Evolutionary conservation across 2,329 filamentous ascomycete species (phyloP), one percentile per base, ranked within the genome.

Genomic region (Immersiporthe knoxdaviesiana): DNA sequence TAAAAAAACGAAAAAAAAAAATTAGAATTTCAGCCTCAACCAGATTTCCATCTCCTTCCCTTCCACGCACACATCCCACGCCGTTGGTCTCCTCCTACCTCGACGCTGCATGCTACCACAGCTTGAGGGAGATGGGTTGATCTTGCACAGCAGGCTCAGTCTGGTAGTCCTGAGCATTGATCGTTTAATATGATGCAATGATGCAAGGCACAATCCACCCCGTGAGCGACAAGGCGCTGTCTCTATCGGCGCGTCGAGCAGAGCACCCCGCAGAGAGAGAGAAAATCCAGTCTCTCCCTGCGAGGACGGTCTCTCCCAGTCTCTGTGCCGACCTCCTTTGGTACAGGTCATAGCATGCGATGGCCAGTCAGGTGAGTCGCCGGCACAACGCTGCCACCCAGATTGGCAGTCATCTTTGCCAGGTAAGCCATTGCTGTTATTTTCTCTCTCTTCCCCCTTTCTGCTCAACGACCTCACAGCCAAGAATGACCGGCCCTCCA

Each of bases 381-480:
- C 21, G 44, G 44, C 44, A 47, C 44, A 47, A 47, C 3, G 44
- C 44, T 47, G 21, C 21, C 21, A n/a, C 44, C 21, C 6, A 47
- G 44, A 47, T 21, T 47, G 18, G 18, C 44, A n/a, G 44, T 16
- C 18, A 7, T 4, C n/a, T 8, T n/a, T 47, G 21, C 44, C 44
- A 47, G 44, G 44, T 47, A n/a, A 47, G 44, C 44, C 16, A 7
- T 18, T 44, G 16, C 39, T 44, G 5, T 18, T 21, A 5, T 18
- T 27, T 50, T 56, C 52, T 47, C 59, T 6, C 56, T 18, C 7
- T 56, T 18, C 44, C 27, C 27, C 54, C 32, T 6, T 64, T 52
- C 63, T 66, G 7, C 59, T 32, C 61, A n/a, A 54, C 68, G 62
- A 63, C 65, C 27, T 50, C 37, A 41, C 59, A n/a, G 7, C 59